Evolutionary conservation across 129 eudicot species (phyloP).

Genomic region (Smallanthus sonchifolius): DNA sequence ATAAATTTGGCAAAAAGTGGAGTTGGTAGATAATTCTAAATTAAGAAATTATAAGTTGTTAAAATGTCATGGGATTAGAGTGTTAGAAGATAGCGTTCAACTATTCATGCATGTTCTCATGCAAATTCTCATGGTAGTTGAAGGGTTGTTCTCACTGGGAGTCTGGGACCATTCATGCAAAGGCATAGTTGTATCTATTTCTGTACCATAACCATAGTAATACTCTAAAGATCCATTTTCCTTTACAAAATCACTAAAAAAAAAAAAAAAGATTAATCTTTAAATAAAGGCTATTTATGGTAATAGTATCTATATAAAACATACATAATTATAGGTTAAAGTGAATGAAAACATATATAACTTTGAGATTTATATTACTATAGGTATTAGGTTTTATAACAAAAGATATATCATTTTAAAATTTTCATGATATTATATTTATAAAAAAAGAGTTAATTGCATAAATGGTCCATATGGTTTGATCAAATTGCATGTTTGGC

Average conservation of each 20-base stretch:
- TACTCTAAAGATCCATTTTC: background rate
- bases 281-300: background rate
- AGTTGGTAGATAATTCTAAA: slow-evolving; percentile 20
- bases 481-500: no score
- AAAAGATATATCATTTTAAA: no score
- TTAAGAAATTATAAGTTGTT: slow-evolving; percentile 13
- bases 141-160: slow-evolving; percentile 29
- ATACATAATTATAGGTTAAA: no score
- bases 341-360: background rate
- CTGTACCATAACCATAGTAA: no score
- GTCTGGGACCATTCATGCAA: slow-evolving; percentile 29
- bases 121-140: slow-evolving; percentile 15
- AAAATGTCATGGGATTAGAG: slow-evolving; percentile 20
- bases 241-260: background rate
- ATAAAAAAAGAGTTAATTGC: no score
- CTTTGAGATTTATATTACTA: no score
- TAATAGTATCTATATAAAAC: background rate
- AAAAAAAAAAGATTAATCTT: background rate
- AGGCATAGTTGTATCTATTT: no score
- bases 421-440: no score
- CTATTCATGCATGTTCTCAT: slow-evolving; percentile 30
- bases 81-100: slow-evolving; percentile 26
- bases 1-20: slow-evolving; percentile 3
- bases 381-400: no score
- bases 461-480: no score